Base-by-base conservation (phyloP, 1,139 yeast genomes). In the Geotrichum citri-aurantii region DNA sequence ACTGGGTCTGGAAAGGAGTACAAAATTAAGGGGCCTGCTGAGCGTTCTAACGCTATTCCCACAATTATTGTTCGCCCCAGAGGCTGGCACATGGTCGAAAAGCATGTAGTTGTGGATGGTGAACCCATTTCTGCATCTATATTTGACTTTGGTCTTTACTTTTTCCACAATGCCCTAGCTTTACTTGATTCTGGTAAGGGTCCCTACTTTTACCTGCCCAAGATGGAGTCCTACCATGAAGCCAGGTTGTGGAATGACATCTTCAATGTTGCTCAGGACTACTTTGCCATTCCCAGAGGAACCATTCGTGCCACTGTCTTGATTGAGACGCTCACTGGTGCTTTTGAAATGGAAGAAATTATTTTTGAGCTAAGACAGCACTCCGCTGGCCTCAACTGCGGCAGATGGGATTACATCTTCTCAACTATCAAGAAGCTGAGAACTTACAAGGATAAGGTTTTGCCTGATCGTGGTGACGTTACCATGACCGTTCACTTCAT, bases 81-180 rank as follows among this genome's bases (percentile, higher is more conserved):
- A 73, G 92, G 93, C 59, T 86, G 92, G 92, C 93, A 86, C 73
- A 78, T 86, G 72, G 81, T 77, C 53, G 93, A 86, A 75, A 82
- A 81, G 73, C 92, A 86, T 72, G 79, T 86, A 57, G 67, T 78
- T 49, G 84, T 86, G 65, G 91, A 86, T 68, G 90, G 89, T 55
- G 85, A 83, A 73, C 86, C 89, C 57, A 81, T 86, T 54, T 76
- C 85, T 55, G 93, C 88, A 50, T 85, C 86, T 64, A 79, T 86
- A 62, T 84, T 86, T 66, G 93, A 86, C 74, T 86, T 86, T 73
- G 91, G 87, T 58, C 74, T 86, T 60, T 86, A 84, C 76, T 86
- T 86, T 71, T 85, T 73, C 79, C 85, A 85, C 75, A 85, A 83
- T 69, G 90, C 89, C 55, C 74, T 76, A 65, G 86, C 83, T 72